Evolutionary conservation across 2,329 filamentous ascomycete species (phyloP), one percentile per base, ranked within the genome.

Genomic region (Hirsutella minnesotensis): DNA sequence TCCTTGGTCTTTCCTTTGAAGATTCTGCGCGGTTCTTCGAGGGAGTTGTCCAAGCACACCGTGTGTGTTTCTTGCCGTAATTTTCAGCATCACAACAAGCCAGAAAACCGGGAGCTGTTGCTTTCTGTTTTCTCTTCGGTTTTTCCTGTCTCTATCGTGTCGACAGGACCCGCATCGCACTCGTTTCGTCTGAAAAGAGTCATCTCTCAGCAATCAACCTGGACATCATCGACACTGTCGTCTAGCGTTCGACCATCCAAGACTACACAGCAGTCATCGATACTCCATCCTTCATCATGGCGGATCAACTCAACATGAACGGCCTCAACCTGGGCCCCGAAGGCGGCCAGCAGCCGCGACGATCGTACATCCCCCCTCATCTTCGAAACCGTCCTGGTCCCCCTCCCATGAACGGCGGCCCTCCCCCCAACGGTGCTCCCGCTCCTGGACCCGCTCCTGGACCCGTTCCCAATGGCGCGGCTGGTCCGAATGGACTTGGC

Each of bases 341-440:
- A 27, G 62, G 57, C 44, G 63, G 57, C 44, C 57, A 60, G n/a
- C n/a, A n/a, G 43, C 53, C 47, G 48, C 40, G 55, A 45, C 81
- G 82, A 57, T 84, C 84, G 44, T 92, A 92, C 72, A 88, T 92
- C 53, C 86, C 86, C 52, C 86, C 86, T 64, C 86, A 92, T 66
- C 79, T 89, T 73, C 81, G 86, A 59, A 69, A 68, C 55, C 75
- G 55, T 21, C 41, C 44, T 41, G 53, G 51, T 30, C 51, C 51
- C 33, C 45, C 49, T 38, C 44, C 42, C 39, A 44, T 48, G 18
- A 46, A 46, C 15, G 47, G 43, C n/a, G 39, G 40, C 18, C 44
- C 49, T 21, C 45, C 43, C 33, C 49, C 47, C 38, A 18, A n/a
- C 5, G 15, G 15, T 5, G 33, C 33, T 4, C 33, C 33, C n/a